Evolutionary conservation across 2,329 filamentous ascomycete species (phyloP).

Genomic region (Amphichorda felina): DNA sequence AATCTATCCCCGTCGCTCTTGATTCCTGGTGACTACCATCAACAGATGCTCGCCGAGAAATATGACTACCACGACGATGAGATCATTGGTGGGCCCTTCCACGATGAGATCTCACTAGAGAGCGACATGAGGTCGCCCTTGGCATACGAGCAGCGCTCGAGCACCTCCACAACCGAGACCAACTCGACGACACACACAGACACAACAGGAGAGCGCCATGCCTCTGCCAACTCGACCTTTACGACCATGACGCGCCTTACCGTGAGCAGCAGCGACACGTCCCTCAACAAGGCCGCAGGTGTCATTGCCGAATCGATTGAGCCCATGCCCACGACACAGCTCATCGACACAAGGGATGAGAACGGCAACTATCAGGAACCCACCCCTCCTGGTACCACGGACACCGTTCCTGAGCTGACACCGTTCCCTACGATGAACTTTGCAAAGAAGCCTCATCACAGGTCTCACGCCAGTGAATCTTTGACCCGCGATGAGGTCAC

Average conservation of each 20-base stretch:
- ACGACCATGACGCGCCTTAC: slow-evolving; percentile 43
- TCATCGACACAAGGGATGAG: slow-evolving; percentile 9
- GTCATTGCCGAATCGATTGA: slow-evolving; percentile 19
- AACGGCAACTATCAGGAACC: slow-evolving; percentile 8
- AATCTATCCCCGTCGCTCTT: slow-evolving; percentile 49
- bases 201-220: slow-evolving; percentile 37
- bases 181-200: slow-evolving; percentile 32
- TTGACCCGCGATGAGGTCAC: slow-evolving; percentile 14
- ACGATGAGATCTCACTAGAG: slow-evolving; percentile 1
- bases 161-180: slow-evolving; percentile 43
- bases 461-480: slow-evolving; percentile 25
- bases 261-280: slow-evolving; percentile 38
- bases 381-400: slow-evolving; percentile 11
- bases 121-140: slow-evolving; percentile 2
- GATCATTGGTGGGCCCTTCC: slow-evolving; percentile 5
- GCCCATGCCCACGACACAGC: slow-evolving; percentile 13
- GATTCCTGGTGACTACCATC: slow-evolving; percentile 46
- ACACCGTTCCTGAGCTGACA: slow-evolving; percentile 22
- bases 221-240: slow-evolving; percentile 39
- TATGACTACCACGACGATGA: slow-evolving; percentile 20
- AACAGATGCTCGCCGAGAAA: slow-evolving; percentile 32
- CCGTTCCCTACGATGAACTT: slow-evolving; percentile 12
- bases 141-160: slow-evolving; percentile 31
- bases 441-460: slow-evolving; percentile 16
- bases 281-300: slow-evolving; percentile 22